Conservation (phyloP, 2,329 filamentous ascomycete genomes). For the Arthrinium puccinioides region DNA sequence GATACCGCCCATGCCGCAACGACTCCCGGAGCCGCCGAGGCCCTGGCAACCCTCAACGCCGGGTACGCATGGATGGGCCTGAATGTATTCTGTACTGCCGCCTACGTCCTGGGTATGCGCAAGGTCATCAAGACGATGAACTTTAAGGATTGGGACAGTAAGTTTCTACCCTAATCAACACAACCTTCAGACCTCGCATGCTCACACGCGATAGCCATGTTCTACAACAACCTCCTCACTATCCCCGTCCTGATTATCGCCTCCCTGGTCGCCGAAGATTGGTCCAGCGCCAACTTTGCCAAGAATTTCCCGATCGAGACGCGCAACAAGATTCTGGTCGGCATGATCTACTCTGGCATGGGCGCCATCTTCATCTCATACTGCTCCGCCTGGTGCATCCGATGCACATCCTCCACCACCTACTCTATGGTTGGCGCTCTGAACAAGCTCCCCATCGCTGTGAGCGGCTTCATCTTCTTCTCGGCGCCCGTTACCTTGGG, state of each 20-base stretch:
- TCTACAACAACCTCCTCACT: conserved; percentile 97
- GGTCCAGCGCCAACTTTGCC: conserved; percentile 75
- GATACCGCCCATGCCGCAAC: conserved; percentile 66
- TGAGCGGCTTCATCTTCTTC: conserved; percentile 93
- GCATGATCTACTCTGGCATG: conserved; percentile 91
- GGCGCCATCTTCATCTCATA: conserved; percentile 98
- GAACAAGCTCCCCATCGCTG: conserved; percentile 94
- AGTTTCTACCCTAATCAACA: conserved; percentile 25
- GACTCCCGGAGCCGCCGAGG: conserved; percentile 56
- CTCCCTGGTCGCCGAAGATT: conserved; percentile 83
- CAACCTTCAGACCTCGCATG: conserved; percentile 2
- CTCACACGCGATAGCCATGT: conserved; percentile 68
- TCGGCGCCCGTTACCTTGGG: conserved; percentile 87
- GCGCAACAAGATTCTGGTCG: conserved; percentile 71
- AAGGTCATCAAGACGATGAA: conserved; percentile 99
- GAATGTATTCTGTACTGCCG: conserved; percentile 91
- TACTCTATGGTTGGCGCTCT: conserved; percentile 98
- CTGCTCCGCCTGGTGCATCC: conserved; percentile 97
- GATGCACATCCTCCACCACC: conserved; percentile 92
- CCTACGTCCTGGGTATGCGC: conserved; percentile 87
- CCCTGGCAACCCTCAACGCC: conserved; percentile 83
- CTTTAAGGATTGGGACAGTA: conserved; percentile 99
- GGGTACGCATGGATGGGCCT: conserved; percentile 97
- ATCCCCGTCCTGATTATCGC: conserved; percentile 83
- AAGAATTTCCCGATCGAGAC: conserved; percentile 82